Base-by-base conservation (phyloP, 768 basidiomycete species). In the Termitomyces eurrhizus region DNA sequence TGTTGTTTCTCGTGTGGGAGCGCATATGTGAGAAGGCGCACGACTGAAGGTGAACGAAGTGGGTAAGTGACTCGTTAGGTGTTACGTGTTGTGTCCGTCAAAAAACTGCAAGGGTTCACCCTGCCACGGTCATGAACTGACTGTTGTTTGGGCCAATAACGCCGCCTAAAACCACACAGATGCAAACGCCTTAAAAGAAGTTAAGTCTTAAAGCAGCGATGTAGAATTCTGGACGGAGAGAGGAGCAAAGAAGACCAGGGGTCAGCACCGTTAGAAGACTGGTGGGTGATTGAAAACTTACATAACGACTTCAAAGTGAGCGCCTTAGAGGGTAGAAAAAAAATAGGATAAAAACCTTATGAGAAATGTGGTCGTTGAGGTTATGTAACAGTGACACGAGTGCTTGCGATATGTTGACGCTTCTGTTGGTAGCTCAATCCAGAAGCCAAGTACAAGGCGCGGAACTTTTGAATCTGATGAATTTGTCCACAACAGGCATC, bases 1-100 rank as follows among this genome's bases (percentile, higher is more conserved):
- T 80, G 67, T 77, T 74, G 64, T 76, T 78, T 66, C 76, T 75
- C 67, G 73, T 75, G 60, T 81, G 78, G 42, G 74, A 69, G 59
- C 78, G 78, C 80, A 81, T 81, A 67, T 55, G 63, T 59, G 60
- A 65, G 60, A 59, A 67, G 14, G 24, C 11, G 62, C 52, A 60
- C 57, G 68, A 63, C 58, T 66, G 45, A 58, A 62, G 53, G 62
- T 64, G 62, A 68, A 65, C 48, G 61, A 68, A 64, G 68, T 67
- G 60, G 64, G 60, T 66, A 60, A 64, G 65, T 64, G 64, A 61
- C 65, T 59, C 52, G 61, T 60, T 57, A 51, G 64, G 65, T 67
- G 69, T 72, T 73, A 69, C 67, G 73, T 74, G 71, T 66, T 73
- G 71, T 64, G 59, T 59, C 63, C 60, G 63, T 63, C 65, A 64